These are phyloP conservation scores for Aspergillus jensenii DNA, from an alignment of 2,329 filamentous ascomycete species.

Conservation along the genomic window DNA sequence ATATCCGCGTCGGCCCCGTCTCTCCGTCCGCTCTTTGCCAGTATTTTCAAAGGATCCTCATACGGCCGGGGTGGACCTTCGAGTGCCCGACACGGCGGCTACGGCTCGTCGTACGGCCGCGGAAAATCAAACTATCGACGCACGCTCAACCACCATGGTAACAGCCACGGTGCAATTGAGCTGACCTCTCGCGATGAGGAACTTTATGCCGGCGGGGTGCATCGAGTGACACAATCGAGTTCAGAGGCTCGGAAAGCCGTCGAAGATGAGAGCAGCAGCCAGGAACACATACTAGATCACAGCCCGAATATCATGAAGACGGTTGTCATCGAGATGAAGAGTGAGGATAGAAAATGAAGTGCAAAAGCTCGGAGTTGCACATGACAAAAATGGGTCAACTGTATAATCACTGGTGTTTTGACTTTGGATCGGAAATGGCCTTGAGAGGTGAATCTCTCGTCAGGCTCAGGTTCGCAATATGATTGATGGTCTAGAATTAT, in stretches of 20 bases:
- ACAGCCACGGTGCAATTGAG: conserved; percentile 5
- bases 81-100: not conserved
- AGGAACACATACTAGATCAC: conserved; percentile 5
- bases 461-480: not conserved
- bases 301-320: conserved; percentile 4
- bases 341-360: not conserved
- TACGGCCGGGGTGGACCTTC: conserved; percentile 1
- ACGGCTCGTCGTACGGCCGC: not conserved
- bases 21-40: conserved; percentile 9
- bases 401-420: not conserved
- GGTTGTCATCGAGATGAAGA: conserved; percentile 6
- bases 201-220: not conserved
- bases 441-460: not conserved
- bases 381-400: not conserved
- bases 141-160: not conserved
- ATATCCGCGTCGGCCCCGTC: conserved; percentile 16
- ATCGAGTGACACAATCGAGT: not conserved
- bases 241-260: not conserved
- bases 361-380: not conserved
- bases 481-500: conserved; percentile 3
- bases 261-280: not conserved
- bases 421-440: not conserved
- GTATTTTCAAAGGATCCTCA: conserved; percentile 9
- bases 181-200: conserved; percentile 4
- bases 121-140: conserved; percentile 1